Conservation (phyloP, 495 filamentous ascomycete species). For the Trichoderma parareesei region DNA sequence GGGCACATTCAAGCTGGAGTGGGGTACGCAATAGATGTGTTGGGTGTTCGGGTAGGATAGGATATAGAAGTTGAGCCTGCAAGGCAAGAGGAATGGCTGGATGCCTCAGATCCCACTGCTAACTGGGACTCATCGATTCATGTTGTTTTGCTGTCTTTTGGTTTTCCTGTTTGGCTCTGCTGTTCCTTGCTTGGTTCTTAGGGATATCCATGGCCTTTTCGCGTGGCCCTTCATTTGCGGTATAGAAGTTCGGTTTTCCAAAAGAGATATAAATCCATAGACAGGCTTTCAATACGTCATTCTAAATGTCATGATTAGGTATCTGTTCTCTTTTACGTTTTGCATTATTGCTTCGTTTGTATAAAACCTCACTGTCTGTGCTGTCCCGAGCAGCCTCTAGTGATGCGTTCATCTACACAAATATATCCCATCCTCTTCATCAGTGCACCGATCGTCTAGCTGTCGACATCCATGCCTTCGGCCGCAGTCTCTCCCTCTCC, state of each 20-base stretch:
- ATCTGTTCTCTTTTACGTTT: constrained; percentile 4
- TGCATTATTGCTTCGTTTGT: constrained; percentile 15
- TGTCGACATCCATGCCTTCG: constrained; percentile 78
- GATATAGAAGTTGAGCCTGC: neutral
- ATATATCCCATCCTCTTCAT: constrained; percentile 3
- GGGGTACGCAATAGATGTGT: constrained; percentile 53
- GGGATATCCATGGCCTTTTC: constrained; percentile 18
- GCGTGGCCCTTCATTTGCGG: neutral
- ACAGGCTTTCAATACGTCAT: constrained; percentile 1
- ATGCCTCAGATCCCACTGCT: neutral
- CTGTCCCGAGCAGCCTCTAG: neutral
- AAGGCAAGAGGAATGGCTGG: neutral
- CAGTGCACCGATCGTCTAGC: constrained; percentile 17
- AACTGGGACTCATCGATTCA: neutral
- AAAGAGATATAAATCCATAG: constrained; percentile 4
- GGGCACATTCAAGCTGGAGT: constrained; percentile 70
- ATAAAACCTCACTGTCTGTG: constrained; percentile 4
- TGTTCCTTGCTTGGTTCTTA: constrained; percentile 1
- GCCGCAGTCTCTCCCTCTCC: constrained; percentile 20
- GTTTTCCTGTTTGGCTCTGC: neutral
- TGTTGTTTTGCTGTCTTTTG: neutral
- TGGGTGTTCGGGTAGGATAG: neutral
- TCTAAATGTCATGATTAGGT: constrained; percentile 6
- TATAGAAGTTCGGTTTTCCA: constrained; percentile 1
- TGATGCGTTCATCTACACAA: constrained; percentile 10